phyloP scores from a whole-genome alignment of 768 basidiomycete genomes.

The Russula abietina region DNA sequence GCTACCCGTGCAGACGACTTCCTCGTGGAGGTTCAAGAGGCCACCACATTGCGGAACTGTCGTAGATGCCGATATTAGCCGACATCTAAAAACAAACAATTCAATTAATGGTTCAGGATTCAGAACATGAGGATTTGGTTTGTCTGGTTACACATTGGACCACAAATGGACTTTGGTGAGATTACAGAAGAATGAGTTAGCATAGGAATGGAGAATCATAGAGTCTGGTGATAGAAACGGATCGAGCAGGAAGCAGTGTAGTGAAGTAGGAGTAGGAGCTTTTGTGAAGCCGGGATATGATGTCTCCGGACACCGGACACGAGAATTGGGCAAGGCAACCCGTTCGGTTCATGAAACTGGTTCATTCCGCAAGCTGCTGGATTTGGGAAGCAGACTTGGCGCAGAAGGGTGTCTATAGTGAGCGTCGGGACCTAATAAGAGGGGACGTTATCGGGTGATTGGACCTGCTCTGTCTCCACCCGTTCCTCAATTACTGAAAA shows the following conservation, averaged over 20 bases:
- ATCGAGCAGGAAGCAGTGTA: not conserved
- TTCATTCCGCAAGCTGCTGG: not conserved
- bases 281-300: not conserved
- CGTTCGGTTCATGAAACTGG: not conserved
- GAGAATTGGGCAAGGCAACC: not conserved
- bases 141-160: not conserved
- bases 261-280: not conserved
- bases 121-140: not conserved
- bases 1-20: conserved; percentile 5
- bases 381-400: not conserved
- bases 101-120: not conserved
- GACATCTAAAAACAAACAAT: not conserved
- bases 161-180: not conserved
- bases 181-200: not conserved
- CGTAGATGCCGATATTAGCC: not conserved
- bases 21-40: conserved; percentile 4
- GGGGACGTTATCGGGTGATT: not conserved
- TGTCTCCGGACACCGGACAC: not conserved
- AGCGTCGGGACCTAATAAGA: not conserved
- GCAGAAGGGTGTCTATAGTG: not conserved
- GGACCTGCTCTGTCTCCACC: not conserved
- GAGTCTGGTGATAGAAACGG: too few relatives aligned
- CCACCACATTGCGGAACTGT: conserved; percentile 1
- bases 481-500: not conserved
- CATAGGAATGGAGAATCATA: not conserved